Evolutionary conservation across 2,329 filamentous ascomycete species (phyloP).

Genomic region (Trichoderma guizhouense): DNA sequence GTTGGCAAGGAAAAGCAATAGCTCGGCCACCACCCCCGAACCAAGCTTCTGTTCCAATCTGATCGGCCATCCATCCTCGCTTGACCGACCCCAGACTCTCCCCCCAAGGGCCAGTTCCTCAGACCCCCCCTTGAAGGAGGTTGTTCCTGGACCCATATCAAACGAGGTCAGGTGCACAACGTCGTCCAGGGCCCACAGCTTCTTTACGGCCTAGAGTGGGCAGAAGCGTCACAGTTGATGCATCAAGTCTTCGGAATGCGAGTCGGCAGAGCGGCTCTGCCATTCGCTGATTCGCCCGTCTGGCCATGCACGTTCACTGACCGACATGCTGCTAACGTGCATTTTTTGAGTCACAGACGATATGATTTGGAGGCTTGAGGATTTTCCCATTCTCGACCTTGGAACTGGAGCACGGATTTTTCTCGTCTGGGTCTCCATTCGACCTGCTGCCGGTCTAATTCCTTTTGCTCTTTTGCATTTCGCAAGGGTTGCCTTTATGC

Average conservation of each 20-base stretch:
- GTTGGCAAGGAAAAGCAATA: background rate
- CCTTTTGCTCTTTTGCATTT: background rate
- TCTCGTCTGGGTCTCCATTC: background rate
- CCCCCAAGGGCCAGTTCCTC: background rate
- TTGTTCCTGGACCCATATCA: slow-evolving; percentile 20
- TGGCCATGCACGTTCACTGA: slow-evolving; percentile 16
- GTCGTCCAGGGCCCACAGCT: slow-evolving; percentile 16
- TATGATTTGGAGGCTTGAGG: background rate
- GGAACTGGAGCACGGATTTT: slow-evolving; percentile 1
- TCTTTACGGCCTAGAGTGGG: slow-evolving; percentile 11
- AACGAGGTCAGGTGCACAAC: slow-evolving; percentile 19
- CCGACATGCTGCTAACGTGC: slow-evolving; percentile 17
- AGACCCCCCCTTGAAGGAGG: background rate
- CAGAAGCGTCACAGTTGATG: slow-evolving; percentile 16
- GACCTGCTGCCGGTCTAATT: background rate
- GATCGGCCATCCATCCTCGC: slow-evolving; percentile 4
- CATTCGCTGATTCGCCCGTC: slow-evolving; percentile 14
- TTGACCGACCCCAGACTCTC: slow-evolving; percentile 5
- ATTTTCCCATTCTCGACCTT: background rate
- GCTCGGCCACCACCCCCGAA: background rate
- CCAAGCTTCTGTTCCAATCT: background rate
- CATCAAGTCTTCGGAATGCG: slow-evolving; percentile 17
- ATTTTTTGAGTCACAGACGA: slow-evolving; percentile 14
- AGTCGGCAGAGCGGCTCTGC: slow-evolving; percentile 1
- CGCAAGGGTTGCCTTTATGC: background rate